Base-by-base conservation (phyloP, 441 rosid genomes). In the Corymbia citriodora region DNA sequence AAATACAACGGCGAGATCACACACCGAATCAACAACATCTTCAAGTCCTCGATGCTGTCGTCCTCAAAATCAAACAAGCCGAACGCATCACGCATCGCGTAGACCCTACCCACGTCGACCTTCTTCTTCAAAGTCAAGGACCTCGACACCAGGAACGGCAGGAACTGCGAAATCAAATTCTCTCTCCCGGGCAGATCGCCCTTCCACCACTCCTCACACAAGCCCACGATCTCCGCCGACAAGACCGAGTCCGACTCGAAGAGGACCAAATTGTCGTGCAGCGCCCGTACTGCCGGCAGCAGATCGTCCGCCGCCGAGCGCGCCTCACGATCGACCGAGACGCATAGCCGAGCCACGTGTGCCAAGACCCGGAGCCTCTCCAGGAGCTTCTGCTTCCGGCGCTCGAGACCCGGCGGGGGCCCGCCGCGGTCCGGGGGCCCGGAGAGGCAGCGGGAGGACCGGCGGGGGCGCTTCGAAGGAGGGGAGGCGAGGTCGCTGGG, bases 161-260 rank as follows among this genome's bases (percentile, higher is more conserved):
- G 91, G 57, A 94, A 94, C 93, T 97, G 99, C 9, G 98, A 95
- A 92, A 98, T 96, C 53, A 98, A 89, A 87, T 92, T 90, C 81
- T 96, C 99, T 86, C 96, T 93, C 17, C 91, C 97, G 6, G 92
- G 86, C 10, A 95, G 88, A 70, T 92, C 93, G 91, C 91, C 96
- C 91, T 95, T 96, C 99, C 99, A 96, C 96, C 96, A 98, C 48
- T 91, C 89, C 96, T 98, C 99, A 23, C 99, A 98, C 45, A 97
- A 87, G 57, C 93, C 93, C n/a, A 95, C 94, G 33, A 96, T 93
- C 92, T 97, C 99, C 36, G 92, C 82, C 57, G 95, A 93, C 89
- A 98, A 89, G 89, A 74, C 93, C 52, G 94, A 88, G 94, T 97
- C 97, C 49, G 95, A 95, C 93, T 97, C 99, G 40, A 98, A 96